These are phyloP conservation scores for Camillea tinctor DNA, from an alignment of 2,329 filamentous ascomycete species.

Conservation along the genomic window DNA sequence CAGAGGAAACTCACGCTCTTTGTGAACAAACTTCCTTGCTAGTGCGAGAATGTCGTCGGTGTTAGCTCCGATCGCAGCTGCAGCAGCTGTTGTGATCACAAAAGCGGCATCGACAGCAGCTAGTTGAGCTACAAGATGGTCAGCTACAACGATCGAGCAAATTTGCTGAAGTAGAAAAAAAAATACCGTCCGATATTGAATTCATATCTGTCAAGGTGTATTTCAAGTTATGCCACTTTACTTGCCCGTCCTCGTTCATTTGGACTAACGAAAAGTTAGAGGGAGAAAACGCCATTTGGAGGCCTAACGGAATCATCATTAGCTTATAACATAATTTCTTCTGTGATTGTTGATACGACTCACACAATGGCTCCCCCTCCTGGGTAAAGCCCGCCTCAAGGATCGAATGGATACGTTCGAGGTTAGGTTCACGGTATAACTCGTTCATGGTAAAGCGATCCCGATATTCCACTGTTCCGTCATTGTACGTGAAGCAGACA, in stretches of 20 bases:
- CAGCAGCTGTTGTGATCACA: slow-evolving; percentile 49
- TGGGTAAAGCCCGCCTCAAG: slow-evolving; percentile 78
- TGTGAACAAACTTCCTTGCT: slow-evolving; percentile 49
- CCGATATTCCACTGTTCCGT: slow-evolving; percentile 78
- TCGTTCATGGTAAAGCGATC: slow-evolving; percentile 72
- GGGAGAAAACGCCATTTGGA: slow-evolving; percentile 61
- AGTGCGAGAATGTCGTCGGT: slow-evolving; percentile 73
- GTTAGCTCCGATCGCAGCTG: slow-evolving; percentile 46
- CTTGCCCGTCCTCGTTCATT: slow-evolving; percentile 55
- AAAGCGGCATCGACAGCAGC: slow-evolving; percentile 61
- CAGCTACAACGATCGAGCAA: slow-evolving; percentile 8
- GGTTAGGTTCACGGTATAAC: slow-evolving; percentile 62
- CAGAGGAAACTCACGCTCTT: slow-evolving; percentile 33
- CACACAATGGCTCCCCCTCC: slow-evolving; percentile 63
- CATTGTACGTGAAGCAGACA: slow-evolving; percentile 71
- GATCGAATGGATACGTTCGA: slow-evolving; percentile 66
- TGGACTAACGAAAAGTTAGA: slow-evolving; percentile 59
- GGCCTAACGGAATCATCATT: slow-evolving; percentile 37
- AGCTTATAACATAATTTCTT: not conserved
- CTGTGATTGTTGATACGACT: slow-evolving; percentile 23
- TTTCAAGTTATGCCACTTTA: slow-evolving; percentile 58
- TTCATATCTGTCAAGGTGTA: slow-evolving; percentile 50
- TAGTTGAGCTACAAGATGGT: slow-evolving; percentile 46
- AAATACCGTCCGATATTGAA: slow-evolving; percentile 49
- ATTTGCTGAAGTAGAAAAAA: not conserved